Evolutionary conservation across 2,329 filamentous ascomycete genomes (phyloP), one percentile per base, ranked within the genome.

Genomic region (Pyricularia pennisetigena): DNA sequence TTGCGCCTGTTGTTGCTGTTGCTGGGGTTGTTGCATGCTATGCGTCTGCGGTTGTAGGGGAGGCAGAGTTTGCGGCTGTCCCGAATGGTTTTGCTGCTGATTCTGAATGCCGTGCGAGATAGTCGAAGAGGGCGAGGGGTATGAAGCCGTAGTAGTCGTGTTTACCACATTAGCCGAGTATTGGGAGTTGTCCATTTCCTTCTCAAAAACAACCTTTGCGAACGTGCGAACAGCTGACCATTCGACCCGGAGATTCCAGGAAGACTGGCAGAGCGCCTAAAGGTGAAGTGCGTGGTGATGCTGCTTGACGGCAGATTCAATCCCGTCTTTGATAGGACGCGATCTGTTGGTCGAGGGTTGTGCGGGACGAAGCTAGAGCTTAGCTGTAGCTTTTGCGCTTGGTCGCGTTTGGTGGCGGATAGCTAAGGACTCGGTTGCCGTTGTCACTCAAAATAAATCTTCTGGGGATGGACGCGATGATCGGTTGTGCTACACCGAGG

Each of bases 161-260:
- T 74, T 75, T 68, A 75, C 74, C 72, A 75, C 74, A 72, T 74
- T 74, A 64, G 73, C 73, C 66, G 72, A 73, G 69, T 75, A 75
- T 70, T 75, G 74, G 59, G 73, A 69, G 61, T 70, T 70, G 73
- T 75, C 74, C 74, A 75, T 75, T 73, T 70, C 67, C 68, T 69
- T 69, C 70, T 69, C 68, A 66, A 69, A 69, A 66, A 67, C 68
- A 68, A 70, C 70, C 71, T 67, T 65, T 32, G 82, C 71, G 82
- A 82, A 70, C 83, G 80, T 67, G 82, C 82, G 68, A 82, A 82
- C 59, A 82, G 81, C 71, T 83, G 84, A 74, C 82, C 82, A 77
- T 85, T 84, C 70, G 79, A 74, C 70, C 78, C 73, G 64, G 79
- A 54, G 32, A 26, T n/a, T 41, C 12, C 32, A 66, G 64, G 64